phyloP scores from a whole-genome alignment of 805 yeast species.

The Barnettozyma botsteinii region DNA sequence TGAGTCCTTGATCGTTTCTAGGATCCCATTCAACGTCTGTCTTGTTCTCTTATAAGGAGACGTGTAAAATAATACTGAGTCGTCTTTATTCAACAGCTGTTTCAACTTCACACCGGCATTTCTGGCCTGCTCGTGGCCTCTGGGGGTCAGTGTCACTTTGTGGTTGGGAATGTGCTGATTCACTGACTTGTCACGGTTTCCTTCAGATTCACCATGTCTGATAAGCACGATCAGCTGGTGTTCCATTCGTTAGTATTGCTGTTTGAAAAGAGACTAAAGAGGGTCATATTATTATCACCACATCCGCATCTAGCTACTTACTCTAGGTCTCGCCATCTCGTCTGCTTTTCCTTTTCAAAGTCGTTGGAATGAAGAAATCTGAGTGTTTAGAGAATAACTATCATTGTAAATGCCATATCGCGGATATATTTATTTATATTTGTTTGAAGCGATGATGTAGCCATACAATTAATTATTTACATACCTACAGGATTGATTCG shows the following conservation, averaged over 20 bases:
- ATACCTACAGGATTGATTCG: too few relatives aligned
- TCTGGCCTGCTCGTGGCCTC: constrained; percentile 61
- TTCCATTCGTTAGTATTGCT: not conserved
- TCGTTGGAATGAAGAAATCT: too few relatives aligned
- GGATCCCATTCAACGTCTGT: constrained; percentile 70
- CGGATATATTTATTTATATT: too few relatives aligned
- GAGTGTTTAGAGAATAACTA: too few relatives aligned
- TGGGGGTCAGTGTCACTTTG: constrained; percentile 61
- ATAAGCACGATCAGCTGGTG: constrained; percentile 60
- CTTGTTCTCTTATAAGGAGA: constrained; percentile 84
- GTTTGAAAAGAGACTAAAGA: too few relatives aligned
- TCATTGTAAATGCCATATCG: too few relatives aligned
- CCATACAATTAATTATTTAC: too few relatives aligned
- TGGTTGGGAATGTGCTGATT: constrained; percentile 80
- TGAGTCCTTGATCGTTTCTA: constrained; percentile 44
- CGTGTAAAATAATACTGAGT: constrained; percentile 68
- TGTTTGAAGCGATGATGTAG: too few relatives aligned
- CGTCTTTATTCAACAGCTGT: constrained; percentile 40
- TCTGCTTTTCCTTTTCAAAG: too few relatives aligned
- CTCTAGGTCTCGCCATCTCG: constrained; percentile 25
- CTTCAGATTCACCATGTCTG: constrained; percentile 91
- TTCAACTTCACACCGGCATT: constrained; percentile 52
- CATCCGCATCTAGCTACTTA: constrained; percentile 9
- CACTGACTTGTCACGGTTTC: constrained; percentile 78
- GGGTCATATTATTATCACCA: too few relatives aligned